Evolutionary conservation across 73 alveolate genomes (phyloP), one percentile per base, ranked within the genome.

Genomic region (Blepharisma japonicum): DNA sequence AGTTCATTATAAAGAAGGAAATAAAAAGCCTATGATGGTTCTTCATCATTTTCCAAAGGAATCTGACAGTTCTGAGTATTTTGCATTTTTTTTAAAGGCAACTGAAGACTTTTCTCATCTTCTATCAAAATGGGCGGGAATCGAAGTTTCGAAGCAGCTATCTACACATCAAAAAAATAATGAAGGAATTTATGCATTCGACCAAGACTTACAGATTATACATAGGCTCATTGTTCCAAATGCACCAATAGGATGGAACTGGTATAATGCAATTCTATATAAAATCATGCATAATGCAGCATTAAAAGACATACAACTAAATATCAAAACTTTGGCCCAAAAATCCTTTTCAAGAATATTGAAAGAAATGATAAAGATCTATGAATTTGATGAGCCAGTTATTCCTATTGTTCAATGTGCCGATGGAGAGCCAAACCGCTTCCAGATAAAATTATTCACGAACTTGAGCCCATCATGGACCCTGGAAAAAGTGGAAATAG

Each of bases 261-360:
- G 74, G 74, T 61, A 61, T 61, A 61, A 61, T 61, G 74, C 47
- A 25, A 39, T 61, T 20, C 46, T 61, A 20, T 61, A 61, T 61
- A 61, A 61, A 61, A 61, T 61, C 74, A 61, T 61, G 74, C 74
- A 61, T 61, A 61, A 25, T 25, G 74, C 74, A 18, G 74, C 74
- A 0, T 9, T 61, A 14, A 61, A 61, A 5, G 23, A 14, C 23
- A 11, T 8, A 1, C 14, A 14, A 20, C 14, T 8, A 25, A n/a
- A n/a, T 61, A 14, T 61, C n/a, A 39, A 9, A 11, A 14, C 47
- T 61, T n/a, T 25, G 0, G 46, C 74, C 47, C 74, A 61, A 61
- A 39, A 61, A 61, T n/a, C 74, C 23, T 61, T 61, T 61, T 8
- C 50, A 11, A 18, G 18, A 20, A 5, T 39, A 14, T 20, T 61